Conservation (phyloP, 2,329 filamentous ascomycete genomes). For the Monilinia fructigena region DNA sequence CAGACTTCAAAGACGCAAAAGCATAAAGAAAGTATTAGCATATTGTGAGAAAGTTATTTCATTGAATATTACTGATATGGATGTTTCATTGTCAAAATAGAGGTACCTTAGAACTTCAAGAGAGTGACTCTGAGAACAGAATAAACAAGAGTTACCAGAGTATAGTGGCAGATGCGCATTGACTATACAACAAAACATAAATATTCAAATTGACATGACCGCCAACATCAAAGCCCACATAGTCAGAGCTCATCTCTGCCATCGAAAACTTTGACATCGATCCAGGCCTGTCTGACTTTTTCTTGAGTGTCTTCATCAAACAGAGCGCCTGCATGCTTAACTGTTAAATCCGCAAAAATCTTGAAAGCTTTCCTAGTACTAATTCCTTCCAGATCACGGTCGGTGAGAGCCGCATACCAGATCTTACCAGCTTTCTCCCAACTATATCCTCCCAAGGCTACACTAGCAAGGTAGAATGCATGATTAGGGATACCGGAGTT, state of each 20-base stretch:
- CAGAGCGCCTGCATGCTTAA: constrained; percentile 16
- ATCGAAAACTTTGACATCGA: constrained; percentile 13
- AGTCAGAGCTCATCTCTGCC: not conserved
- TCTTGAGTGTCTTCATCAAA: constrained; percentile 21
- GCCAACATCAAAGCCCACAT: not conserved
- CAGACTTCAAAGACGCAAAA: not conserved
- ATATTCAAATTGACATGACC: not conserved
- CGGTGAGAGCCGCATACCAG: constrained; percentile 32
- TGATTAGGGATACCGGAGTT: constrained; percentile 59
- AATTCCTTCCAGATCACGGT: constrained; percentile 3
- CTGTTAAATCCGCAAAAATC: constrained; percentile 15
- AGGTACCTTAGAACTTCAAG: not conserved
- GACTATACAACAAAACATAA: not conserved
- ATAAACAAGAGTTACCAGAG: not conserved
- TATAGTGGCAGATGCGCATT: not conserved
- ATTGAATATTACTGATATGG: no score
- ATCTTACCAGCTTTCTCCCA: constrained; percentile 41
- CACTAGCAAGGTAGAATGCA: constrained; percentile 53
- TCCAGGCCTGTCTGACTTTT: constrained; percentile 24
- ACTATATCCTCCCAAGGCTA: constrained; percentile 51
- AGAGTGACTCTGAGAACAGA: not conserved
- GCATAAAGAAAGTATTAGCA: no score
- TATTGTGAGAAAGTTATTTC: not conserved
- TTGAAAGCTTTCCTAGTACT: constrained; percentile 16
- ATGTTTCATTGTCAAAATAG: not conserved